Evolutionary conservation across 345 rosid genomes (phyloP).

Genomic region (Noccaea bulbosa): DNA sequence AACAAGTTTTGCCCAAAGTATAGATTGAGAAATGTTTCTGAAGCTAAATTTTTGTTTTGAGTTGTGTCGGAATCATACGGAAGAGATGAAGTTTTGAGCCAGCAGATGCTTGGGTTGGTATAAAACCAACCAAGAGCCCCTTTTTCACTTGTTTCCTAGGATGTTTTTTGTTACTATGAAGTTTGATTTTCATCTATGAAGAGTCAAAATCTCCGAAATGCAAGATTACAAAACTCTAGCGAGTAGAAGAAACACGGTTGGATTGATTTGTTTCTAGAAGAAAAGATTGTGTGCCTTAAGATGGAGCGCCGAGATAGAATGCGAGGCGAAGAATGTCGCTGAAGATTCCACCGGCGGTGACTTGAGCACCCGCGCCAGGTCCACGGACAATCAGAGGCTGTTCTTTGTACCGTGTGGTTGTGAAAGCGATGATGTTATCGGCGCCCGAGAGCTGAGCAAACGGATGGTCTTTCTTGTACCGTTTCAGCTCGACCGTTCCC

Average conservation of each 20-base stretch:
- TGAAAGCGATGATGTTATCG: slow-evolving; percentile 95
- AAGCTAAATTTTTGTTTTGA: slow-evolving; percentile 13
- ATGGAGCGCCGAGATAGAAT: slow-evolving; percentile 94
- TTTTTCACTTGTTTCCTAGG: not conserved
- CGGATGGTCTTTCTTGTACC: slow-evolving; percentile 82
- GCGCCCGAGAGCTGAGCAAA: slow-evolving; percentile 96
- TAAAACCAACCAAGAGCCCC: not conserved
- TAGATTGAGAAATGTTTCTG: slow-evolving; percentile 12
- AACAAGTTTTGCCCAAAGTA: slow-evolving; percentile 13
- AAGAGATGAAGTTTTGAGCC: slow-evolving; percentile 2
- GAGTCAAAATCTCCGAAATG: slow-evolving; percentile 13
- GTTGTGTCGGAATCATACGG: not conserved
- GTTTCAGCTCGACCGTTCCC: slow-evolving; percentile 77
- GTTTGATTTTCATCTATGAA: slow-evolving; percentile 30
- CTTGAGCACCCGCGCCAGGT: slow-evolving; percentile 98
- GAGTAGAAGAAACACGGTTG: not conserved
- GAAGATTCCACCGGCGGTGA: slow-evolving; percentile 96
- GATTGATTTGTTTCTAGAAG: slow-evolving; percentile 24
- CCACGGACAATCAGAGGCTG: slow-evolving; percentile 96
- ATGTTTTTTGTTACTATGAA: slow-evolving; percentile 20
- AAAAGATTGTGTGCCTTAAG: slow-evolving; percentile 44
- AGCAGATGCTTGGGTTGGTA: slow-evolving; percentile 28
- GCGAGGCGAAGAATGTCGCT: slow-evolving; percentile 90
- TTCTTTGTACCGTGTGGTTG: slow-evolving; percentile 81
- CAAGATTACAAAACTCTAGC: slow-evolving; percentile 30